These are phyloP conservation scores for Rhynchospora tenuis DNA, from an alignment of 176 grass and related monocot genomes.

Conservation along the genomic window DNA sequence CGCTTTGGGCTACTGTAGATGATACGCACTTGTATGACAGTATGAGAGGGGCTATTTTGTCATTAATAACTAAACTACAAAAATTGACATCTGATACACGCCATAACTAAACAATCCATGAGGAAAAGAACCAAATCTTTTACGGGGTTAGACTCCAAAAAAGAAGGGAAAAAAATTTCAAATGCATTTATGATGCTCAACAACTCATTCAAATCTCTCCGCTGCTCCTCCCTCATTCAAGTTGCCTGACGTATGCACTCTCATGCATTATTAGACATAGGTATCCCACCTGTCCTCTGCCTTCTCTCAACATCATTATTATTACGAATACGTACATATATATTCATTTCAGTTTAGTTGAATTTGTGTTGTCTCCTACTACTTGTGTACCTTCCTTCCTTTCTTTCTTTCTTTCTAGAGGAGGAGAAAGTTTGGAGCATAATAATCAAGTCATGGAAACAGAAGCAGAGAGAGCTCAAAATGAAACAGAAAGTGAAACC, in stretches of 20 bases:
- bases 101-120: no score
- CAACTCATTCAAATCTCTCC: neutral
- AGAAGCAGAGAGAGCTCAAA: neutral
- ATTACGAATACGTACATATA: neutral
- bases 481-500: neutral
- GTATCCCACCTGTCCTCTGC: neutral
- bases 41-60: no score
- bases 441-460: neutral
- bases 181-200: neutral
- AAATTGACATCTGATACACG: no score
- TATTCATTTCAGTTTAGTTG: neutral
- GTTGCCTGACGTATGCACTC: neutral
- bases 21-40: no score
- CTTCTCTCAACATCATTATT: neutral
- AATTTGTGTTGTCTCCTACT: neutral
- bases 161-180: neutral
- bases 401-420: neutral
- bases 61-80: no score
- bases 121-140: neutral
- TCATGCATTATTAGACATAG: neutral
- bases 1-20: no score
- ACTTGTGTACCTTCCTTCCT: neutral
- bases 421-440: neutral
- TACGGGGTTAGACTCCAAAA: neutral
- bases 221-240: neutral